These are phyloP conservation scores for Linnemannia elongata DNA, from an alignment of 192 early-diverging fungal species.

Conservation along the genomic window DNA sequence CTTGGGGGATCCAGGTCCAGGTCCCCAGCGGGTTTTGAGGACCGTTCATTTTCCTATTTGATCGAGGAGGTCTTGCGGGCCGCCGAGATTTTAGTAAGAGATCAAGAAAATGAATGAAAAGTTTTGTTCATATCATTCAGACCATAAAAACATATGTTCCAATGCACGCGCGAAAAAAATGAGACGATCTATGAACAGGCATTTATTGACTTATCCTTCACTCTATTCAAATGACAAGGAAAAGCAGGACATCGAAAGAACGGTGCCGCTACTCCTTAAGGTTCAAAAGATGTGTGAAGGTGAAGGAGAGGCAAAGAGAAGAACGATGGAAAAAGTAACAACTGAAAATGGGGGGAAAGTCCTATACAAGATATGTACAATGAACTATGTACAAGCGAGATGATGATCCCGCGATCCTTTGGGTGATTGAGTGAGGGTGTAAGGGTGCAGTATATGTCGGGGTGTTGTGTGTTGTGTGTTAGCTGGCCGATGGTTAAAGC, in stretches of 20 bases:
- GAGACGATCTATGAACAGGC: conserved; percentile 1
- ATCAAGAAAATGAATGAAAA: too few relatives aligned
- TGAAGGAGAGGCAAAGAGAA: background rate
- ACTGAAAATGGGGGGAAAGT: background rate
- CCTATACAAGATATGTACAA: conserved; percentile 7
- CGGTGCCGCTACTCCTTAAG: background rate
- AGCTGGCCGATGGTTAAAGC: background rate
- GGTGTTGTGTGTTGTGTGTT: background rate
- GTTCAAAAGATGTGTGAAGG: background rate
- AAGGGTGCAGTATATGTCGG: background rate
- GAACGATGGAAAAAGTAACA: background rate
- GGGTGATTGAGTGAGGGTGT: background rate
- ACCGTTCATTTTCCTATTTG: too few relatives aligned
- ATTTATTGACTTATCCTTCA: background rate
- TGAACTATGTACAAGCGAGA: conserved; percentile 8
- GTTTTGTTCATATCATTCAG: too few relatives aligned
- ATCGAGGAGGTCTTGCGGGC: too few relatives aligned
- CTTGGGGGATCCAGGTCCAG: too few relatives aligned
- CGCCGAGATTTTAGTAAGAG: too few relatives aligned
- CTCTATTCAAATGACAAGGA: background rate
- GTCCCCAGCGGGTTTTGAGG: too few relatives aligned
- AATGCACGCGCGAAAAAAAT: too few relatives aligned
- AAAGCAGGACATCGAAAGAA: background rate
- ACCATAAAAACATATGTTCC: too few relatives aligned
- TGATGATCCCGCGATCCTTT: background rate